phyloP scores from a whole-genome alignment of 768 basidiomycete genomes.

The Mycena maculata region DNA sequence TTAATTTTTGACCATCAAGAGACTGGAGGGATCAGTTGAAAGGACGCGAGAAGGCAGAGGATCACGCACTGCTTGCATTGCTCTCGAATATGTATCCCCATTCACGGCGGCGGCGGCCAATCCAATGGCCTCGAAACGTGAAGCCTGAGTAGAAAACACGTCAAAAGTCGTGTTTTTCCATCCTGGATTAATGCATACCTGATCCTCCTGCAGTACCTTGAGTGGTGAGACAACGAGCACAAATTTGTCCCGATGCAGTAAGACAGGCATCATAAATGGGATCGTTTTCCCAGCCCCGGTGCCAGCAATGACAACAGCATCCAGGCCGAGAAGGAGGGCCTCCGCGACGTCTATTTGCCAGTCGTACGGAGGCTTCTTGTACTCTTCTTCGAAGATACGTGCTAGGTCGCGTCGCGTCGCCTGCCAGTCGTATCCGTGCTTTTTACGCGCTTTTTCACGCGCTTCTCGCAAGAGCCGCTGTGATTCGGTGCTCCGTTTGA shows the following conservation, averaged over 20 bases:
- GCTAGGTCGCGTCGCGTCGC: conserved; percentile 30
- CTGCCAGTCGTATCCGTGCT: conserved; percentile 28
- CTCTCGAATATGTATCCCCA: conserved; percentile 45
- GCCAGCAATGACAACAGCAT: conserved; percentile 48
- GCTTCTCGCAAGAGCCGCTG: conserved; percentile 1
- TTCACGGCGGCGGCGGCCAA: conserved; percentile 49
- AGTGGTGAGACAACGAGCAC: conserved; percentile 50
- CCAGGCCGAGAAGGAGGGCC: conserved; percentile 47
- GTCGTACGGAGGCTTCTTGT: conserved; percentile 39
- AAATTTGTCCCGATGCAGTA: conserved; percentile 38
- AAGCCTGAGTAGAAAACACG: conserved; percentile 26
- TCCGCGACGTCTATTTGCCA: conserved; percentile 55
- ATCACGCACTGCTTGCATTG: conserved; percentile 26
- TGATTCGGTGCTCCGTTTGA: conserved; percentile 1
- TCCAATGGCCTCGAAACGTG: conserved; percentile 43
- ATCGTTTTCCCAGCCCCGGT: conserved; percentile 52
- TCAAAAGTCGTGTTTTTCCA: too few species aligned
- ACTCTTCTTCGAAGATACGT: conserved; percentile 26
- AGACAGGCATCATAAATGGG: conserved; percentile 47
- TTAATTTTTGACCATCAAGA: not conserved
- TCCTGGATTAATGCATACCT: conserved; percentile 42
- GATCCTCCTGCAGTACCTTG: conserved; percentile 50
- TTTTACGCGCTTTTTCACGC: conserved; percentile 23
- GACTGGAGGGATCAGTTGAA: not conserved
- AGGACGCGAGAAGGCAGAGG: not conserved